Conservation (phyloP, 2,329 filamentous ascomycete species). For the Alternaria triticimaculans region DNA sequence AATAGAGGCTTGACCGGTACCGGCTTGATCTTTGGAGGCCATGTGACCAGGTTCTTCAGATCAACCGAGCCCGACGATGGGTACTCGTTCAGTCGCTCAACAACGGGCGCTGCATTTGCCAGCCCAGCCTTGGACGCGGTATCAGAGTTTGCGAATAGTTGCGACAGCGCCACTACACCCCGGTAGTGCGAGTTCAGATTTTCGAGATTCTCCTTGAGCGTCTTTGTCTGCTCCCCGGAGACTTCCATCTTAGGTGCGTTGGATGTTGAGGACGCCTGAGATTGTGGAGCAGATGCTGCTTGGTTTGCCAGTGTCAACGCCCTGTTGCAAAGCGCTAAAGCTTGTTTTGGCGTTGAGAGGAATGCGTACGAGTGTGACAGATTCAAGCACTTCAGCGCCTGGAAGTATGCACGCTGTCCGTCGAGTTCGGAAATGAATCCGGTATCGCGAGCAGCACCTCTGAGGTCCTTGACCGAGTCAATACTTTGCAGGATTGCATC, state of each 20-base stretch:
- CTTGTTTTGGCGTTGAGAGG: constrained; percentile 73
- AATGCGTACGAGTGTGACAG: constrained; percentile 85
- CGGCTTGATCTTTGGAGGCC: constrained; percentile 81
- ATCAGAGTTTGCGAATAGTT: constrained; percentile 60
- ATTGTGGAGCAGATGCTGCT: constrained; percentile 53
- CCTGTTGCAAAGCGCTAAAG: constrained; percentile 82
- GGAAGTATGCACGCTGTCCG: constrained; percentile 81
- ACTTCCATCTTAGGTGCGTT: constrained; percentile 73
- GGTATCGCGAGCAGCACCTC: constrained; percentile 85
- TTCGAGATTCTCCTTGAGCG: constrained; percentile 68
- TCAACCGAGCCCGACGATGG: constrained; percentile 71
- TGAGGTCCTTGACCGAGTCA: constrained; percentile 85
- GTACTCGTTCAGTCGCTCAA: constrained; percentile 79
- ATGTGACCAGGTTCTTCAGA: constrained; percentile 80
- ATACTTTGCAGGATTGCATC: constrained; percentile 90
- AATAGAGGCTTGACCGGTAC: constrained; percentile 95
- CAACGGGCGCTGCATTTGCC: constrained; percentile 64
- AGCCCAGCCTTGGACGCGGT: constrained; percentile 55
- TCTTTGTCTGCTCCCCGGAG: constrained; percentile 62
- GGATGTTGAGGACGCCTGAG: constrained; percentile 38
- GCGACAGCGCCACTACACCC: constrained; percentile 82
- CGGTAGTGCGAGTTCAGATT: constrained; percentile 80
- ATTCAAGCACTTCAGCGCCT: constrained; percentile 84
- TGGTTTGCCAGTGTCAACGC: constrained; percentile 68
- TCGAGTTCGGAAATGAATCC: constrained; percentile 79